Evolutionary conservation across 192 early-diverging fungal species (phyloP), one percentile per base, ranked within the genome.

Genomic region (Linnemannia exigua): DNA sequence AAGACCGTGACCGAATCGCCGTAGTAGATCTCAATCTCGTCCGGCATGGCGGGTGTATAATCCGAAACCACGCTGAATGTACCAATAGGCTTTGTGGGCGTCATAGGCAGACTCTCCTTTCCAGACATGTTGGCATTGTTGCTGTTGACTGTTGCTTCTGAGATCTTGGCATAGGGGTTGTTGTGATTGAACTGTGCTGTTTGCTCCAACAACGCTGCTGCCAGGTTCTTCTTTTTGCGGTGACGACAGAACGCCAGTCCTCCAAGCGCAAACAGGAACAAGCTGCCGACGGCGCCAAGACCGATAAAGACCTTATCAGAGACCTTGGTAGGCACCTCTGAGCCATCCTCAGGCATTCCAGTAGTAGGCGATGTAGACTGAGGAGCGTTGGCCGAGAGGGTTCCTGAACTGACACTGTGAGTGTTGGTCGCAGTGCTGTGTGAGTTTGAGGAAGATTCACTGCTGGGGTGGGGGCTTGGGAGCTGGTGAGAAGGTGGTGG

Each of bases 1-100:
- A 91, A 58, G 33, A 93, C 84, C 9, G 90, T 87, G 36, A 93
- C 88, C n/a, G 89, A 89, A 35, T 93, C 92, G 16, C 91, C 91
- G 14, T 72, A 67, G 68, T 88, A 83, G 52, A 93, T 88, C 75
- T 90, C 90, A 48, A 93, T 85, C 78, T 93, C 92, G 71, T 93
- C 92, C n/a, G 87, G 85, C 36, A 93, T 50, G 2, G 91, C 90
- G 9, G 92, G 92, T 14, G 87, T 89, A 46, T 91, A 91, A 9
- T 87, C 90, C 7, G 87, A 70, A 4, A 89, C 69, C 1, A 91
- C 91, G 35, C 52, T 84, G 36, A 80, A 93, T 22, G 87, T 84
- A 17, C 91, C 90, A 15, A 90, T 16, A 3, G 90, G 82, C 48
- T 87, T 83, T 25, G 82, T 84, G 11, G 84, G 80, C 36, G 68